These are phyloP conservation scores for Phytophthora lateralis DNA, from an alignment of 352 stramenopile species.

Conservation along the genomic window DNA sequence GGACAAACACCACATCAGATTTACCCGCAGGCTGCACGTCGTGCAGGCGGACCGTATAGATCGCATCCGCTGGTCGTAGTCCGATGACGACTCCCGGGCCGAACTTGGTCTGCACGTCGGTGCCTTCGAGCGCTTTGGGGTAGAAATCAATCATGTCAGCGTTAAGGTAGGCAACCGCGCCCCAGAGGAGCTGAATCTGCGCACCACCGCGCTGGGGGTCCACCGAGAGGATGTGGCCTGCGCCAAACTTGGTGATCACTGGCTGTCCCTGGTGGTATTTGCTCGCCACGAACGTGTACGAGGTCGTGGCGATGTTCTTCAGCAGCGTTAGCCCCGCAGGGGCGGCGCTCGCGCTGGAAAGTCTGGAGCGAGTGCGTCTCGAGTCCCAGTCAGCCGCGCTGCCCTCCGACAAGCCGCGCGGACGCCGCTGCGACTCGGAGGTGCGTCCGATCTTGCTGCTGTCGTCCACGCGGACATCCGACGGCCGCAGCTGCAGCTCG, in stretches of 20 bases:
- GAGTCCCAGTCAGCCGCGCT: slow-evolving; percentile 20
- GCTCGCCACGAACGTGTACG: slow-evolving; percentile 67
- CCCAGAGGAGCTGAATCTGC: slow-evolving; percentile 71
- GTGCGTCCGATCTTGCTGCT: slow-evolving; percentile 18
- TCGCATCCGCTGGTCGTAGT: slow-evolving; percentile 66
- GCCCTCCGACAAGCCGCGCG: slow-evolving; percentile 37
- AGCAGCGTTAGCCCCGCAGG: slow-evolving; percentile 49
- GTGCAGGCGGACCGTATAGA: slow-evolving; percentile 80
- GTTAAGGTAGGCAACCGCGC: slow-evolving; percentile 60
- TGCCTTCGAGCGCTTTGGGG: slow-evolving; percentile 73
- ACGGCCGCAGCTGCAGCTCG: slow-evolving; percentile 41
- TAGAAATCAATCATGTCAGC: slow-evolving; percentile 71
- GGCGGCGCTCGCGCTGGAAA: slow-evolving; percentile 20
- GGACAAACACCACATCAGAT: slow-evolving; percentile 74
- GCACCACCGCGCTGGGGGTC: slow-evolving; percentile 53
- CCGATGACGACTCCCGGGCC: slow-evolving; percentile 63
- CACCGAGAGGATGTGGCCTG: slow-evolving; percentile 61
- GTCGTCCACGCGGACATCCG: slow-evolving; percentile 47
- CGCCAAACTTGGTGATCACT: slow-evolving; percentile 73
- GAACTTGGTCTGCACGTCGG: slow-evolving; percentile 83
- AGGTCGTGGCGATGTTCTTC: slow-evolving; percentile 69
- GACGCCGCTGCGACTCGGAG: slow-evolving; percentile 33
- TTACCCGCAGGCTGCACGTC: slow-evolving; percentile 44
- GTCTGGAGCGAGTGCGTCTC: slow-evolving; percentile 19
- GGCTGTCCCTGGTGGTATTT: slow-evolving; percentile 76